Evolutionary conservation across 306 rosid species (phyloP), one percentile per base, ranked within the genome.

Genomic region (Senna tora): DNA sequence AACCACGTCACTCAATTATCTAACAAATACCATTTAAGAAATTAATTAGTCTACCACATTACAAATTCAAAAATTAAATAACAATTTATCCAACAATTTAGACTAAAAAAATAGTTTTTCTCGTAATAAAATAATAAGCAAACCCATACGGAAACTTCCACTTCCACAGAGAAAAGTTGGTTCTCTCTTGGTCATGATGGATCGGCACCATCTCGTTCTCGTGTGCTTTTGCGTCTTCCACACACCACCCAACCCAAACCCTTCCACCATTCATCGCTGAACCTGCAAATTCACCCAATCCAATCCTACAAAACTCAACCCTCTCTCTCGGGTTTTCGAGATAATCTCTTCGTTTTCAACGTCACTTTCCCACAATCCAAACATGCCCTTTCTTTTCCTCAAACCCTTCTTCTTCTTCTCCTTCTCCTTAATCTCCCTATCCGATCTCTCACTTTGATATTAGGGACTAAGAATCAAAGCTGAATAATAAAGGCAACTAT

Each of bases 391-490:
- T 39, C 34, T 67, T 59, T 58, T n/a, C 12, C 58, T 16, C 41
- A 47, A n/a, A 43, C 17, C 28, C 43, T 22, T 69, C 7, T 16
- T 1, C 20, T 49, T 69, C 21, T 46, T 42, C 43, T 22, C 60
- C 7, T 16, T 1, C 20, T 49, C 60, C 21, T 46, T 42, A 13
- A 72, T 38, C 13, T 25, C 10, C 17, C n/a, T 46, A 64, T 36
- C 58, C 33, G 30, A 80, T 73, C 73, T 7, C 54, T 9, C 43
- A 33, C 74, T 54, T 15, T 49, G 28, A n/a, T 33, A 30, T 57
- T n/a, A 6, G 41, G 41, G 4, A 14, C 17, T 34, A 7, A 9
- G 56, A 65, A 46, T 45, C 59, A 4, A 70, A 47, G 84, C 34
- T 32, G 13, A 32, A 59, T 16, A 33, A n/a, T n/a, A n/a, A n/a